phyloP scores from a whole-genome alignment of 495 filamentous ascomycete species.

The Penicillium subrubescens region DNA sequence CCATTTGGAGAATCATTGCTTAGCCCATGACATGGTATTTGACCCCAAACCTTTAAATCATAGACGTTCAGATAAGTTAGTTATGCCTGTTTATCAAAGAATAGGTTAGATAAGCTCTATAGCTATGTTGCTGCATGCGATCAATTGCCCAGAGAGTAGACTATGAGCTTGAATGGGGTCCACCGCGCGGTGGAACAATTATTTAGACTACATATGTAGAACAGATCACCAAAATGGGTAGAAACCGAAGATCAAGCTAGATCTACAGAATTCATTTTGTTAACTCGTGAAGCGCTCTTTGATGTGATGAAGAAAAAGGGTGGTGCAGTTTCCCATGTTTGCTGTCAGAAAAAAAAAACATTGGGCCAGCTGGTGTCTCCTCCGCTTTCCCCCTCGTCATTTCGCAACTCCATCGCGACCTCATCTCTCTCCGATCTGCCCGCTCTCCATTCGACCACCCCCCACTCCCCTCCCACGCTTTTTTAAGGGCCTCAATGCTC shows the following conservation, averaged over 20 bases:
- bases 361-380: constrained; percentile 11
- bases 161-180: not conserved
- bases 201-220: not conserved
- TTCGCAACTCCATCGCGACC: constrained; percentile 21
- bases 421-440: constrained; percentile 11
- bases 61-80: not conserved
- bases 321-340: not conserved
- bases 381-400: constrained; percentile 28
- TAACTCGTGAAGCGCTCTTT: not conserved
- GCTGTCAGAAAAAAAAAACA: constrained; percentile 17
- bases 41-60: too few species aligned
- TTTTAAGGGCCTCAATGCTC: constrained; percentile 32
- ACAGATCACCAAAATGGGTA: not conserved
- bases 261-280: not conserved
- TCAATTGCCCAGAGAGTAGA: not conserved
- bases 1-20: too few species aligned
- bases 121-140: not conserved
- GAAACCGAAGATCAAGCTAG: not conserved
- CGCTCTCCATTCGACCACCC: constrained; percentile 8
- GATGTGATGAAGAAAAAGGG: not conserved
- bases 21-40: not conserved
- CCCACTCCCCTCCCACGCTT: constrained; percentile 8
- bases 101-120: not conserved
- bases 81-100: not conserved
- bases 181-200: constrained; percentile 3